Base-by-base conservation (phyloP, 2,329 filamentous ascomycete species). In the Albifimbria verrucaria region DNA sequence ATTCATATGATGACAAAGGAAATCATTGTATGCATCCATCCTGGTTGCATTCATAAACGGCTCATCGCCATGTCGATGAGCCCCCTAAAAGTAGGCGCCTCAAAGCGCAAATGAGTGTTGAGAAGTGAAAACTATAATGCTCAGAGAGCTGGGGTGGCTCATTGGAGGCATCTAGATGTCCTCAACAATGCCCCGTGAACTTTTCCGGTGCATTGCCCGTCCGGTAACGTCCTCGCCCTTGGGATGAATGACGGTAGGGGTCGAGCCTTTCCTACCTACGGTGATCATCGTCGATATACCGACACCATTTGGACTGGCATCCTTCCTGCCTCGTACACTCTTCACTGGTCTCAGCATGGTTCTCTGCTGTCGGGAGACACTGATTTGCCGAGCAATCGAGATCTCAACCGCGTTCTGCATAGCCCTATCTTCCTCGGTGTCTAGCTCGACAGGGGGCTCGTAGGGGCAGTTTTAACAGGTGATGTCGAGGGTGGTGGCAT, bases 381-480 rank as follows among this genome's bases (percentile, higher is more conserved):
- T 86, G 58, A 89, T 87, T 65, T 88, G 85, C 2, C 86, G 76
- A 0, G 85, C 85, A 59, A 89, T 88, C 2, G 84, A 87, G 45
- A 86, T 76, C 66, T 87, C 81, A 4, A 86, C 83, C 2, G 84
- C 81, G 43, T 77, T 77, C 57, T 78, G 77, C 15, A 81, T 67
- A 7, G 71, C 74, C 21, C 62, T 59, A 18, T 58, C 52, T 12
- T 50, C 59, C 2, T 60, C 58, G 7, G 61, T 55, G 20, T 63
- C 54, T 7, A 51, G 17, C 17, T 57, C 62, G 15, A 57, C 52
- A 59, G 66, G 21, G 59, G 57, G 21, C 52, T 55, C 17, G 61
- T 59, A 49, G 44, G 54, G 9, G 52, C 54, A 17, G 58, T 11
- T 60, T 61, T 39, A 61, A 69, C 36, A 62, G 67, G n/a, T 54